Base-by-base conservation (phyloP, 2,329 filamentous ascomycete species). In the Aspergillus unguis region DNA sequence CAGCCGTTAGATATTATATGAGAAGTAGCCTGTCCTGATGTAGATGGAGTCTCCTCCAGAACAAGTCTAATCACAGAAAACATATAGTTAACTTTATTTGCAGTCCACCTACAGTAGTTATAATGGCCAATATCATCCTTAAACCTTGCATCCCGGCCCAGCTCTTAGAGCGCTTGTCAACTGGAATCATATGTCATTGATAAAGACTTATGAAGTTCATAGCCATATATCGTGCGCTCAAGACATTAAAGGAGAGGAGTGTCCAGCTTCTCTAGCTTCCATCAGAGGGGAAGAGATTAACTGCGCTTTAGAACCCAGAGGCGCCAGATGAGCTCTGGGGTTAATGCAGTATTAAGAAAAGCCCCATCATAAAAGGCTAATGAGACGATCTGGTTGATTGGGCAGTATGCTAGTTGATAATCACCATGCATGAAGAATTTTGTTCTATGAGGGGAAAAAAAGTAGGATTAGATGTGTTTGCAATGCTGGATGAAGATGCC, bases 341-440 rank as follows among this genome's bases (percentile, higher is more conserved):
- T 66, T 5, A 66, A 58, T 3, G 48, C 33, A 8, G 44, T 54
- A 63, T 67, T 64, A 4, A 48, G 11, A 58, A 65, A 66, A 26
- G 57, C 59, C 5, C 50, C 17, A 55, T 67, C 57, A 1, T 52
- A 49, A 41, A 65, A 67, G 40, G 62, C 60, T 31, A 62, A 60
- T 1, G 48, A 55, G 32, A 64, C 49, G 2, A 67, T 67, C 46
- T 67, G 44, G 40, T 56, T 32, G 11, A 65, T 66, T 10, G 50
- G 60, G 31, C 41, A 67, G 54, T 65, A 66, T 58, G 44, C 62
- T 11, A 67, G 35, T 57, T 66, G 43, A 32, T 67, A 67, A 52
- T 64, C 53, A n/a, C 61, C 28, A 29, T 67, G 35, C 43, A 67
- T 64, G 23, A 65, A 67, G 40, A 65, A 65, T 54, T 65, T 65